Evolutionary conservation across 495 filamentous ascomycete species (phyloP).

Genomic region (Neurospora tetraspora): DNA sequence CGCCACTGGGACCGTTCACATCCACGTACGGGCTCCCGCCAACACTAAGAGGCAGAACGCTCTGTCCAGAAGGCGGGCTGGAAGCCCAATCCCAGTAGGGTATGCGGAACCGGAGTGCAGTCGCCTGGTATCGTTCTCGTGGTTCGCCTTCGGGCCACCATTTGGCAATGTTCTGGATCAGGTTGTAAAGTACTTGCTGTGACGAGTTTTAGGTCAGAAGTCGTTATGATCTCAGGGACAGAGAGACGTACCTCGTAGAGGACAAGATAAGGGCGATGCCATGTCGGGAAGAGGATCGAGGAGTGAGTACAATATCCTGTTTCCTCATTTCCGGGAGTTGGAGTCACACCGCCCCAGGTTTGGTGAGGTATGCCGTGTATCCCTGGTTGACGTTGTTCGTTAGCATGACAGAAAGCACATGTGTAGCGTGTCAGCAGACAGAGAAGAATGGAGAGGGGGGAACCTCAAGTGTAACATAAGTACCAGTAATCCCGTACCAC

Average conservation of each 20-base stretch:
- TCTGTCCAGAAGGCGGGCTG: conserved; percentile 34
- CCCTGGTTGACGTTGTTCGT: conserved; percentile 24
- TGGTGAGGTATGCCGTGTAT: conserved; percentile 55
- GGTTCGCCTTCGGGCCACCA: conserved; percentile 38
- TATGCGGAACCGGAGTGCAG: conserved; percentile 47
- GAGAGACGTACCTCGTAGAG: conserved; percentile 49
- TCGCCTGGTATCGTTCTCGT: conserved; percentile 35
- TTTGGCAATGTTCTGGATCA: conserved; percentile 41
- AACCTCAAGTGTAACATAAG: not conserved
- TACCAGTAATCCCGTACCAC: conserved; percentile 48
- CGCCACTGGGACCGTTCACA: conserved; percentile 43
- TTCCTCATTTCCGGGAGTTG: conserved; percentile 32
- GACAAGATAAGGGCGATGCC: conserved; percentile 63
- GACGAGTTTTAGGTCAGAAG: not conserved
- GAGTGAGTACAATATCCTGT: conserved; percentile 57
- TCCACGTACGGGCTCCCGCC: conserved; percentile 31
- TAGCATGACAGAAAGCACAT: not conserved
- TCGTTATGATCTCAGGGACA: conserved; percentile 5
- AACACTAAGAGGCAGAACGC: conserved; percentile 40
- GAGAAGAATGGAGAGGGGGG: not conserved
- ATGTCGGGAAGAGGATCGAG: conserved; percentile 56
- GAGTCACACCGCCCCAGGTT: conserved; percentile 46
- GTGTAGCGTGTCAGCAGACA: not conserved
- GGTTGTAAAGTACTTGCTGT: conserved; percentile 48
- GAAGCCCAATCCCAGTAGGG: conserved; percentile 65